These are phyloP conservation scores for Nicotiana noctiflora DNA, from an alignment of 257 asterid species.

Conservation along the genomic window DNA sequence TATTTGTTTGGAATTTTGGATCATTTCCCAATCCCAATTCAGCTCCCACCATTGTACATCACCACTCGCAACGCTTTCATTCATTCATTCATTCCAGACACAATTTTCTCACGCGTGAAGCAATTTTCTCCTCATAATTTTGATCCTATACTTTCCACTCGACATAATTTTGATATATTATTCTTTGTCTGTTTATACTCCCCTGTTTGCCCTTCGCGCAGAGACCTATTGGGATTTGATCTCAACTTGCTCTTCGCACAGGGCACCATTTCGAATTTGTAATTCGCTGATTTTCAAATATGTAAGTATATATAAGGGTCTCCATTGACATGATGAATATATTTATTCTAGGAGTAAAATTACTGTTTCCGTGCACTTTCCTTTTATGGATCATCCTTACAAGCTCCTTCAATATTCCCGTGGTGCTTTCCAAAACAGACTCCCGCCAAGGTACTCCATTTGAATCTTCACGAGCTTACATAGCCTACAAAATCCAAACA, in stretches of 20 bases:
- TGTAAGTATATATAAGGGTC: not conserved
- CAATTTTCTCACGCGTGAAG: not conserved
- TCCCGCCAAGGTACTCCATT: constrained; percentile 5
- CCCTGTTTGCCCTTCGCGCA: not conserved
- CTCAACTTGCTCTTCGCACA: not conserved
- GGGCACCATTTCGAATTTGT: not conserved
- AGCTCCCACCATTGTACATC: not conserved
- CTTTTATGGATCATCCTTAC: not conserved
- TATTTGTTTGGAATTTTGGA: not conserved
- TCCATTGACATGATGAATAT: not conserved
- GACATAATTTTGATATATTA: not conserved
- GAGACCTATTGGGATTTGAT: not conserved
- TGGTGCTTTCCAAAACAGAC: constrained; percentile 8
- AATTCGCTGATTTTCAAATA: not conserved
- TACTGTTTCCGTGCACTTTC: not conserved
- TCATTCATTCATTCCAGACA: not conserved
- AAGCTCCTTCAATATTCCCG: not conserved
- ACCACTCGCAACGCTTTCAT: not conserved
- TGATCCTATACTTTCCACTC: not conserved
- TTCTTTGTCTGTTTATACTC: not conserved
- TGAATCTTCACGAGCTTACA: not conserved
- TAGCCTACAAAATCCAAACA: not conserved
- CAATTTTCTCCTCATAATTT: constrained; percentile 5
- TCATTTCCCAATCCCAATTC: not conserved
- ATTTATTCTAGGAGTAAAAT: not conserved